Base-by-base conservation (phyloP, 129 eudicot species). In the Arctium minus region DNA sequence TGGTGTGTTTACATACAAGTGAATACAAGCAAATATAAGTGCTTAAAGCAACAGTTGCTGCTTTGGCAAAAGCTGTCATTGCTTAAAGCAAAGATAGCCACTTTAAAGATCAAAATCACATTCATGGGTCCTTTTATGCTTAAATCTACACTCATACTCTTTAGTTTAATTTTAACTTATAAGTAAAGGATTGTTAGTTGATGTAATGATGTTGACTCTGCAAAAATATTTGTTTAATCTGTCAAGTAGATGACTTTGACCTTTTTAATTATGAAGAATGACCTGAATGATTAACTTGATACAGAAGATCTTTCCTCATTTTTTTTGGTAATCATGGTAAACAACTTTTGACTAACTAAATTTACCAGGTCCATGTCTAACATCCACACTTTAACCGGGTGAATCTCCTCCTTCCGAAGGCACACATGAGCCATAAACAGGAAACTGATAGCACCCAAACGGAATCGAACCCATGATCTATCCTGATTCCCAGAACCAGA, bases 151-250 rank as follows among this genome's bases (percentile, higher is more conserved):
- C 83, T 73, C 79, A 79, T 65, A 73, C 33, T 79, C 78, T 84
- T 79, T 79, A 79, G 62, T 79, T 84, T 62, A 39, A 64, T 64
- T 73, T 84, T 84, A 84, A 84, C 83, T 84, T 84, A 44, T 48
- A 84, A 84, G 83, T 80, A 79, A 84, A 79, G 87, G 75, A 22
- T 83, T 42, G 87, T 67, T 84, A 65, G 87, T 84, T 84, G 87
- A 79, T 84, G 87, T 84, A 84, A 84, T 84, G 87, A 84, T 84
- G 87, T 79, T 83, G 87, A 79, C 87, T 73, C 87, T 84, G 83
- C 87, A 72, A 53, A 42, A 84, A 84, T 74, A 79, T 18, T 72
- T 72, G 13, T 73, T 71, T 46, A 79, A 79, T 80, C 76, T 79
- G 87, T 84, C 87, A 84, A 79, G 80, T 71, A 37, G 64, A 42